These are phyloP conservation scores for Williopsis jadinii DNA, from an alignment of 1,139 yeast species.

Conservation along the genomic window DNA sequence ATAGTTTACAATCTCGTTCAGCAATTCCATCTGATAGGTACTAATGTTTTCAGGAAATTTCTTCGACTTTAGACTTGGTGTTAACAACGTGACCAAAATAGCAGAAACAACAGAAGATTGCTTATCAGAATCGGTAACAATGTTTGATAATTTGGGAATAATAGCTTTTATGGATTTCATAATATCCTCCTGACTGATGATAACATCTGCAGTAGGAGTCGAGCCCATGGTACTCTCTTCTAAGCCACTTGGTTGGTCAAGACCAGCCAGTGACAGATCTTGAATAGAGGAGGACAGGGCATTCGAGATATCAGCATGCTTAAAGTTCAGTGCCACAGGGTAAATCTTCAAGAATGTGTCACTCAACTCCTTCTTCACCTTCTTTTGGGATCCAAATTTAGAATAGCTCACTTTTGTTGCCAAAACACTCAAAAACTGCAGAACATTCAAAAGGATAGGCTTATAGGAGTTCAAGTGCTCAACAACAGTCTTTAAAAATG, in stretches of 20 bases:
- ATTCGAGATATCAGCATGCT: constrained; percentile 13
- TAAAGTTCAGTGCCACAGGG: constrained; percentile 29
- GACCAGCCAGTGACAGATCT: constrained; percentile 1
- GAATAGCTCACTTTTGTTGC: constrained; percentile 50
- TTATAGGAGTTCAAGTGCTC: constrained; percentile 43
- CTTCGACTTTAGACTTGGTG: constrained; percentile 39
- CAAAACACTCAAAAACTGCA: constrained; percentile 44
- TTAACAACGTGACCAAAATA: constrained; percentile 37
- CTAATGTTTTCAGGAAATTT: constrained; percentile 30
- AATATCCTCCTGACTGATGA: constrained; percentile 30
- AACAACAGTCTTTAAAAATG: constrained; percentile 53
- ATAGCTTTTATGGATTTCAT: constrained; percentile 32
- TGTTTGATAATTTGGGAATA: constrained; percentile 34
- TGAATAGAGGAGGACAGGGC: constrained; percentile 11
- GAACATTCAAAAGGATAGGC: constrained; percentile 41
- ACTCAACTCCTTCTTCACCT: constrained; percentile 55
- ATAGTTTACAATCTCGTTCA: constrained; percentile 33
- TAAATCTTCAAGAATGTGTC: constrained; percentile 57
- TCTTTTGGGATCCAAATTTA: constrained; percentile 55
- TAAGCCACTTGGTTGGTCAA: background rate
- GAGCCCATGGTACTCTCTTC: constrained; percentile 9
- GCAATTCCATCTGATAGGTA: constrained; percentile 31
- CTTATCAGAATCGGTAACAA: constrained; percentile 49
- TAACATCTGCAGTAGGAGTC: constrained; percentile 5
- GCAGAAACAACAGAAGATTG: constrained; percentile 35